Evolutionary conservation across 345 rosid genomes (phyloP).

Genomic region (Brassica cretica): DNA sequence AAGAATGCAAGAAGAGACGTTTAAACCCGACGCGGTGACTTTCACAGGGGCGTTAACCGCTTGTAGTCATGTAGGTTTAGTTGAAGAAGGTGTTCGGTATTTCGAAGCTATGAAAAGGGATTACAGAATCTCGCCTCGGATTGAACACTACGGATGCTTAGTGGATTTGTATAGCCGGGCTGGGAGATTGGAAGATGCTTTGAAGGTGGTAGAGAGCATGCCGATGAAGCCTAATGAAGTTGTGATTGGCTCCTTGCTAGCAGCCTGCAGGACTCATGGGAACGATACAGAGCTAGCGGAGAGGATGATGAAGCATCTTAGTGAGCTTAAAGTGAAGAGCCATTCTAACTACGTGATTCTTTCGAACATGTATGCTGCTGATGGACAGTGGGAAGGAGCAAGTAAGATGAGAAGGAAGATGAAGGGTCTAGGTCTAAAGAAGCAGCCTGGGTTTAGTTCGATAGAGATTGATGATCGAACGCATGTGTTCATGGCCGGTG

Average conservation of each 20-base stretch:
- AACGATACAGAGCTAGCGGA: slow-evolving; percentile 61
- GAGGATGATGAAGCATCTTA: slow-evolving; percentile 48
- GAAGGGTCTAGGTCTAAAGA: slow-evolving; percentile 72
- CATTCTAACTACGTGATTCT: slow-evolving; percentile 74
- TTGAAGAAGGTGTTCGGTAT: slow-evolving; percentile 57
- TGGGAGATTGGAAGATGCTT: slow-evolving; percentile 72
- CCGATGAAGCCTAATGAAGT: slow-evolving; percentile 77
- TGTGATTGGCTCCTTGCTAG: slow-evolving; percentile 73
- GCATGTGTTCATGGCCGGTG: slow-evolving; percentile 72
- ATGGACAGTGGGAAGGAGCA: slow-evolving; percentile 74
- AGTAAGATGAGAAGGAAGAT: slow-evolving; percentile 63
- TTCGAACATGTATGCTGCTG: slow-evolving; percentile 69
- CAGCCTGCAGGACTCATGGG: slow-evolving; percentile 61
- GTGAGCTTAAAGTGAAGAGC: slow-evolving; percentile 46
- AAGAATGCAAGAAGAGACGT: slow-evolving; percentile 58
- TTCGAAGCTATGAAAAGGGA: slow-evolving; percentile 56
- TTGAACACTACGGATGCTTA: slow-evolving; percentile 85
- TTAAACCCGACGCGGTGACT: slow-evolving; percentile 67
- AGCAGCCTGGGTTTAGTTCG: slow-evolving; percentile 71
- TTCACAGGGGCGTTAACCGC: slow-evolving; percentile 72
- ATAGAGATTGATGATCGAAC: slow-evolving; percentile 56
- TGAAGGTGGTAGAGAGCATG: slow-evolving; percentile 58
- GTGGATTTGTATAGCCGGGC: slow-evolving; percentile 87
- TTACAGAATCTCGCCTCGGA: slow-evolving; percentile 55
- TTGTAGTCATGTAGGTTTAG: slow-evolving; percentile 71